phyloP scores from a whole-genome alignment of 1,139 yeast species.

The Spathaspora sp. region DNA sequence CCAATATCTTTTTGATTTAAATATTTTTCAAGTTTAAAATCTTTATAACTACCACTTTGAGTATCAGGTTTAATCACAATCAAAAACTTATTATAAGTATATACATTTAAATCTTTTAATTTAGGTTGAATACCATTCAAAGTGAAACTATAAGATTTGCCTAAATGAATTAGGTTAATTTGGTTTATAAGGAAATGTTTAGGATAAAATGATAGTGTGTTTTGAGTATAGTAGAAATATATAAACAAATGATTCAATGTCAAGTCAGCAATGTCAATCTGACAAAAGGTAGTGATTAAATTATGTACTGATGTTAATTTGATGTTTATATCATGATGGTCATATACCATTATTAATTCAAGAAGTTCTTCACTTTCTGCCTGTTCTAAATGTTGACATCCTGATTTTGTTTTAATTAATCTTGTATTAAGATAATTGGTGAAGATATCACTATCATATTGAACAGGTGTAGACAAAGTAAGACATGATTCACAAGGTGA shows the following conservation, averaged over 20 bases:
- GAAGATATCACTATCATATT: constrained; percentile 9
- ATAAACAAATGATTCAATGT: constrained; percentile 15
- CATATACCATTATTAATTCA: constrained; percentile 11
- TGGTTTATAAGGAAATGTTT: constrained; percentile 10
- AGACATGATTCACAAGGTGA: constrained; percentile 17
- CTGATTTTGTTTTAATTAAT: constrained; percentile 3
- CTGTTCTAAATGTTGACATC: neutral
- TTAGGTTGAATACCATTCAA: constrained; percentile 5
- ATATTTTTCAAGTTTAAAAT: constrained; percentile 10
- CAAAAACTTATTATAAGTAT: constrained; percentile 10
- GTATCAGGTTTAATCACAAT: constrained; percentile 6
- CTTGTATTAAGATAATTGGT: constrained; percentile 10
- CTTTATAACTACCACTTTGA: constrained; percentile 3
- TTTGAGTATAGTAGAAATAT: constrained; percentile 14
- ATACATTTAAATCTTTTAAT: constrained; percentile 10
- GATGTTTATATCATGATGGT: constrained; percentile 13
- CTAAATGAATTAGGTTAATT: constrained; percentile 14
- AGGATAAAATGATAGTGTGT: constrained; percentile 8
- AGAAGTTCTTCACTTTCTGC: constrained; percentile 3
- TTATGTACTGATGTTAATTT: constrained; percentile 13
- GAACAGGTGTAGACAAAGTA: constrained; percentile 11
- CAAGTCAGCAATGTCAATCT: constrained; percentile 8
- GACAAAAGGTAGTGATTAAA: constrained; percentile 10
- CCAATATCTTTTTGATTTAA: constrained; percentile 7
- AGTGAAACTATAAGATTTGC: constrained; percentile 12